Percentiles rank a stretch among this genome's conserved stretches.
phyloP scores from a whole-genome alignment of 257 asterid genomes.

The Rubia yunnanensis region DNA sequence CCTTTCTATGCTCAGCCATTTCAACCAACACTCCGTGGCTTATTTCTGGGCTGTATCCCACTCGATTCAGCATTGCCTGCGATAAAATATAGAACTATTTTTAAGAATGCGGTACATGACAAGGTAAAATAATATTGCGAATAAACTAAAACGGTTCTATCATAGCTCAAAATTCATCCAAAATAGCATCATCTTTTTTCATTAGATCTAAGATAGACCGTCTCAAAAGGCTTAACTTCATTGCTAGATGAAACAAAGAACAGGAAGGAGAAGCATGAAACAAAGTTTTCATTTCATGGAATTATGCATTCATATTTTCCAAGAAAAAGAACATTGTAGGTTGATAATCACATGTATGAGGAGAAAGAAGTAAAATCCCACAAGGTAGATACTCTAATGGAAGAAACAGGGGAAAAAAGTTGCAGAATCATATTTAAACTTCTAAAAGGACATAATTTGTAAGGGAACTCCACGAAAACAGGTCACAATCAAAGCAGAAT shows the following conservation, averaged over 20 bases:
- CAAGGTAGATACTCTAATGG: neutral
- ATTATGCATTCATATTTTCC: neutral
- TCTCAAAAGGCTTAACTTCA: neutral
- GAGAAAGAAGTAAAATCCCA: neutral
- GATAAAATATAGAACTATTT: neutral
- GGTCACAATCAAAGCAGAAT: neutral
- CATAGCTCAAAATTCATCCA: neutral
- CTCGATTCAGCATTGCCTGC: conserved; percentile 96
- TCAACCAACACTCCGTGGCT: conserved; percentile 95
- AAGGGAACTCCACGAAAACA: neutral
- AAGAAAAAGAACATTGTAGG: neutral
- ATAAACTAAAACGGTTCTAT: neutral
- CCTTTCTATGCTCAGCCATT: conserved; percentile 97
- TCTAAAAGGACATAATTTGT: neutral
- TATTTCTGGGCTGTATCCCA: conserved; percentile 80
- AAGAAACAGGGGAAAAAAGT: neutral
- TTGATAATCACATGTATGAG: neutral
- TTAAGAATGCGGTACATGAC: neutral
- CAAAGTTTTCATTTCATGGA: neutral
- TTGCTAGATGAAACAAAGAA: neutral
- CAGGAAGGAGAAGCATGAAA: neutral
- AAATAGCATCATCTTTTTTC: neutral
- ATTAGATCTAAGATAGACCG: neutral
- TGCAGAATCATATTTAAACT: neutral
- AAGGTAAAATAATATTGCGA: neutral